Conservation (phyloP, 148 eudicot genomes). For the Pouteria glomerata region DNA sequence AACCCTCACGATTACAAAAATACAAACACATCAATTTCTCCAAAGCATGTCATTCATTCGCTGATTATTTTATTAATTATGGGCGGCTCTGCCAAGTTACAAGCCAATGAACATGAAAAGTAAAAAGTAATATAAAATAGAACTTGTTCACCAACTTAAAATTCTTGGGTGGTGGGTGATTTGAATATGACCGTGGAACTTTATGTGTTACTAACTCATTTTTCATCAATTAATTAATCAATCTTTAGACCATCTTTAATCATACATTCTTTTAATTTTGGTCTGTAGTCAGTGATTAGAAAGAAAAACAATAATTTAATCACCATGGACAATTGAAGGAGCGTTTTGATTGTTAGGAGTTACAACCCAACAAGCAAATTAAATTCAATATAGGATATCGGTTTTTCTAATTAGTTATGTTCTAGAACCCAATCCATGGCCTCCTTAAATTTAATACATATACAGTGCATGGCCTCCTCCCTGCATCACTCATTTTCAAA, state of each 20-base stretch:
- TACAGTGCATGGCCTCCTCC: neutral
- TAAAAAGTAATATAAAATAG: neutral
- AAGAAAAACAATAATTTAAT: neutral
- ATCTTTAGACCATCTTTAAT: neutral
- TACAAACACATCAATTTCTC: neutral
- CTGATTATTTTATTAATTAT: neutral
- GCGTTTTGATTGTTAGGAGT: neutral
- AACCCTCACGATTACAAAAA: conserved; percentile 7
- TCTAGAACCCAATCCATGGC: neutral
- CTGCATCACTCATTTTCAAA: conserved; percentile 3
- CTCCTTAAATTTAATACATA: neutral
- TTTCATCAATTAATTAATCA: too few relatives aligned
- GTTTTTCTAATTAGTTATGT: neutral
- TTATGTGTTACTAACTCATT: neutral
- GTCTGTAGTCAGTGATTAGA: neutral
- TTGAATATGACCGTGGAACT: too few relatives aligned
- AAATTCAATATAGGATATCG: neutral
- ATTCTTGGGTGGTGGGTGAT: neutral
- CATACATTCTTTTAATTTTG: neutral
- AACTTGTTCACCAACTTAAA: neutral
- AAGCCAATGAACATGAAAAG: neutral
- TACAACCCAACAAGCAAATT: neutral
- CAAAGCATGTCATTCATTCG: neutral
- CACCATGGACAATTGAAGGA: neutral
- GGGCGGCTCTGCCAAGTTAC: neutral